Evolutionary conservation across 1,284 basidiomycete species (phyloP), one percentile per base, ranked within the genome.

Genomic region (Cutaneotrichosporon spelunceum): DNA sequence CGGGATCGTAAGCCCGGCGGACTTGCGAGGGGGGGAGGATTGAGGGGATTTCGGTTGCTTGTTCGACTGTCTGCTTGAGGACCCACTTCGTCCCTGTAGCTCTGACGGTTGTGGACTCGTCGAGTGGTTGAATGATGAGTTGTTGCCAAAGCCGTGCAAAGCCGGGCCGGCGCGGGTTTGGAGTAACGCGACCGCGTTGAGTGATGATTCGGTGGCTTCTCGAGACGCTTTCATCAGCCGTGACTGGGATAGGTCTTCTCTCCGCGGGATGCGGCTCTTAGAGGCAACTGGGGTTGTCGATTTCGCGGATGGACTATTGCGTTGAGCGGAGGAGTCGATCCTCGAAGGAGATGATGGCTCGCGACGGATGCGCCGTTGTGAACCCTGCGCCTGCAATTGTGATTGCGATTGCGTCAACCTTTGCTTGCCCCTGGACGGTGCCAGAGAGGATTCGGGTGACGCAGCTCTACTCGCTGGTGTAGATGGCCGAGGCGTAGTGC

Each of bases 1-100:
- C 14, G 66, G 57, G 42, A 73, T 72, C 6, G 63, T 67, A 11
- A 72, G 59, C 8, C 68, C 69, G 1, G 70, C 71, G 11, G 70
- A 67, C 47, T 67, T 71, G 34, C 69, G 57, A 19, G 53, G 11
- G 11, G 56, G 47, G 10, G 56, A 29, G 23, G 23, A n/a, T 9
- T 27, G 21, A 16, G 47, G 47, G 7, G 56, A 49, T 10, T 30
- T 44, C 11, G 27, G 26, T 45, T 19, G 16, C 39, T 19, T 42
- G 39, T 19, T n/a, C 11, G 39, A 21, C 34, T 29, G 30, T 16
- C 52, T 11, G 52, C 33, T 26, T 23, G 48, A 50, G 6, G 49
- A 33, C 8, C n/a, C 29, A 30, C 33, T 53, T 19, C 19, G 52
- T 11, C n/a, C 13, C 27, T 11, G 52, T 10, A 33, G 33, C 52